These are phyloP conservation scores for California macrophylla DNA, from an alignment of 441 rosid species.

Conservation along the genomic window DNA sequence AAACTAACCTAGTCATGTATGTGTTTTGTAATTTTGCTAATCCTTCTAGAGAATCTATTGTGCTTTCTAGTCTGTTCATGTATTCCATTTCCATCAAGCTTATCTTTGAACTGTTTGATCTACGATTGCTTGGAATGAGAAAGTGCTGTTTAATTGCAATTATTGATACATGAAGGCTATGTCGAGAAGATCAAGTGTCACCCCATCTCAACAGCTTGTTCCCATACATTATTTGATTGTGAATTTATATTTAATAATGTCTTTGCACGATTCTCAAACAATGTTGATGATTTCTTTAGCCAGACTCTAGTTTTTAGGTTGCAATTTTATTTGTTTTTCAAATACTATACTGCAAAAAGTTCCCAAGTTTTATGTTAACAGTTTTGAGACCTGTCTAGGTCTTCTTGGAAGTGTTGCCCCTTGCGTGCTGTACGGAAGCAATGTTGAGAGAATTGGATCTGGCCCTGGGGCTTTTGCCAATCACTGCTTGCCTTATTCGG, in stretches of 20 bases:
- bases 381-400: conserved; percentile 34
- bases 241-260: background rate
- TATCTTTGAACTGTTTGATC: background rate
- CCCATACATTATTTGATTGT: background rate
- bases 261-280: background rate
- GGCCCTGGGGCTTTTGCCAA: conserved; percentile 60
- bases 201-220: background rate
- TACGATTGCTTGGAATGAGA: background rate
- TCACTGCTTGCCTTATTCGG: conserved; percentile 69
- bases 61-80: background rate
- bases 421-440: conserved; percentile 80
- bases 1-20: background rate
- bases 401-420: conserved; percentile 87
- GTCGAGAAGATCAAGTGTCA: background rate
- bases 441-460: conserved; percentile 86
- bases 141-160: background rate
- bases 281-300: background rate
- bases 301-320: background rate
- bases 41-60: background rate
- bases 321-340: background rate
- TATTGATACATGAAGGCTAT: background rate
- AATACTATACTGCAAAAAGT: background rate
- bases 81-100: background rate
- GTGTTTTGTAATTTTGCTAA: background rate
- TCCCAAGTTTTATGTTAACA: background rate